Conservation (phyloP, 1,284 basidiomycete genomes). For the Phlebopus sp. region DNA sequence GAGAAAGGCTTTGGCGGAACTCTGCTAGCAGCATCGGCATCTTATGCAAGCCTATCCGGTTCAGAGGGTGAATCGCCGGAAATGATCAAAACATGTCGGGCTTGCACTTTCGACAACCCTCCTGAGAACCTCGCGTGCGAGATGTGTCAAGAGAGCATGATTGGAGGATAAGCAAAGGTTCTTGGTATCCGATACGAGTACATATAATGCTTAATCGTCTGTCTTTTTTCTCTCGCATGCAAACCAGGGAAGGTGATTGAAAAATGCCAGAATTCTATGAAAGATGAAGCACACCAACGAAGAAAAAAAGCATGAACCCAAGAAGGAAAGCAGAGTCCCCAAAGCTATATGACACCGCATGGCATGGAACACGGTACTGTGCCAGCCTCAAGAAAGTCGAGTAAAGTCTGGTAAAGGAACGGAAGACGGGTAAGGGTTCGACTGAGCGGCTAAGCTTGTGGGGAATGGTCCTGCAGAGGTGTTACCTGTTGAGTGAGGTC, state of each 20-base stretch:
- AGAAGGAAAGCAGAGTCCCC: conserved; percentile 17
- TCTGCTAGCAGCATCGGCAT: conserved; percentile 38
- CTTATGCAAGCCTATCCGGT: conserved; percentile 28
- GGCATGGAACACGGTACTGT: conserved; percentile 9
- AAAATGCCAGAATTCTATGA: conserved; percentile 30
- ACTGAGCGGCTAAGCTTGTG: conserved; percentile 16
- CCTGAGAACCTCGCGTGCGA: conserved; percentile 36
- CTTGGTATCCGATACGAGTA: conserved; percentile 31
- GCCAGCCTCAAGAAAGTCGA: conserved; percentile 20
- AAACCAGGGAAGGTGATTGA: conserved; percentile 14
- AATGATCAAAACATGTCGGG: conserved; percentile 37
- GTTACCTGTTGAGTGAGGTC: conserved; percentile 28
- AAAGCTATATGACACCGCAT: conserved; percentile 23
- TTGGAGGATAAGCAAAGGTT: conserved; percentile 16
- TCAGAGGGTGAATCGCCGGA: conserved; percentile 32
- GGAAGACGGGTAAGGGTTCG: conserved; percentile 17
- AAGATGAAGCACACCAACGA: conserved; percentile 25
- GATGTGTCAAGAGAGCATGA: conserved; percentile 34
- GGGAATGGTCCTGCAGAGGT: conserved; percentile 21
- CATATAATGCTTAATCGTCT: conserved; percentile 34
- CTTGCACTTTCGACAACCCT: conserved; percentile 45
- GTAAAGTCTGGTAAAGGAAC: conserved; percentile 28
- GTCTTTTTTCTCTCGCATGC: conserved; percentile 18
- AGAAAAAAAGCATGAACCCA: conserved; percentile 22
- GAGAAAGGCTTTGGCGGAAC: conserved; percentile 75